Evolutionary conservation across 345 rosid species (phyloP), one percentile per base, ranked within the genome.

Genomic region (Brassica rapa): DNA sequence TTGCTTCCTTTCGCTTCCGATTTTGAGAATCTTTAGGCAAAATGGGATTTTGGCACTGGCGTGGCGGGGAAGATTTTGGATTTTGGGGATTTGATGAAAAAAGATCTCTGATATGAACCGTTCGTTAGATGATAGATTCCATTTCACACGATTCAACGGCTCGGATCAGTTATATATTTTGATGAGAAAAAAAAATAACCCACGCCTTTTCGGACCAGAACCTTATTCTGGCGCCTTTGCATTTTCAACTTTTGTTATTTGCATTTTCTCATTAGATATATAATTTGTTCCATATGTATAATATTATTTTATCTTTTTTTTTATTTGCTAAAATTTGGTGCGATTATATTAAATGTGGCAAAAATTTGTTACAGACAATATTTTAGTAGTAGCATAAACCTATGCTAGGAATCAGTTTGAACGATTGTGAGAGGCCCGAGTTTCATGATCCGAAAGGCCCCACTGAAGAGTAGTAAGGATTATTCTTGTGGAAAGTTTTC

Each of bases 171-270:
- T 64, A 0, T 19, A 0, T 24, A 8, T 19, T 65, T 19, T 65
- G 8, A 33, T 14, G 68, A 14, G 2, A 7, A 12, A 37, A 14
- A n/a, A 6, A 75, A 65, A 2, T 0, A 10, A 0, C 92, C 97
- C 92, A 89, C 91, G 93, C 91, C 93, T 93, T 91, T 89, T 90
- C 96, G 91, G 94, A 90, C 97, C 94, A 93, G 92, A 91, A 93
- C 97, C 97, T 89, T 88, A 93, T 91, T 90, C 97, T 91, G 92
- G 93, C 96, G 92, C 94, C 94, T 91, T 19, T 19, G 19, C 19
- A 19, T 19, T 19, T 19, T 19, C 91, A 86, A 88, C 96, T 5
- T 51, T 14, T 10, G 21, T 14, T 59, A 2, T 0, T 4, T 1
- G 4, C 0, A 3, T 23, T 57, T 57, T 16, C 29, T 57, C 12